Conservation (phyloP, 1,284 basidiomycete genomes). For the Ceratobasidium sp. region DNA sequence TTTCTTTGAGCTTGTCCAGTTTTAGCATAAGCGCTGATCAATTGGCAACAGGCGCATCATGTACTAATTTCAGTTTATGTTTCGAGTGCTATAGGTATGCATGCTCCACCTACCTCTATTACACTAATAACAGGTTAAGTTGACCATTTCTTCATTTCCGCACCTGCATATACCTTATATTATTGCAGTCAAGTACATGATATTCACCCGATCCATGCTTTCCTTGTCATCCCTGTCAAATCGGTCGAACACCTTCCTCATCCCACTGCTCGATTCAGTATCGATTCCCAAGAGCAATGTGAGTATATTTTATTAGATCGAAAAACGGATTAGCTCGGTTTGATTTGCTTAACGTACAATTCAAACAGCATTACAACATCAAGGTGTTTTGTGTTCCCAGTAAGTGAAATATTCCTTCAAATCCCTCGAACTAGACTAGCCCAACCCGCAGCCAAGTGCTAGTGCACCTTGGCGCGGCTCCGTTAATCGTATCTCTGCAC, state of each 20-base stretch:
- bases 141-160: neutral
- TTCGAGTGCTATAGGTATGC: slow-evolving; percentile 80
- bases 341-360: slow-evolving; percentile 22
- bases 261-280: slow-evolving; percentile 31
- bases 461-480: neutral
- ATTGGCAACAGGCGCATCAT: slow-evolving; percentile 66
- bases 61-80: slow-evolving; percentile 83
- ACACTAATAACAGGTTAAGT: neutral
- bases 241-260: slow-evolving; percentile 50
- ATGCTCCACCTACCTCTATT: neutral
- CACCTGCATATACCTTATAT: neutral
- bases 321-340: neutral
- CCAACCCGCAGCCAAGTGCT: neutral
- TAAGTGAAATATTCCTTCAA: slow-evolving; percentile 61
- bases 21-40: slow-evolving; percentile 32
- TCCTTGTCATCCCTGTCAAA: slow-evolving; percentile 81
- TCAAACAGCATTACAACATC: slow-evolving; percentile 74
- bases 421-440: slow-evolving; percentile 7
- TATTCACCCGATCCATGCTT: slow-evolving; percentile 87
- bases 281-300: slow-evolving; percentile 72
- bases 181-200: slow-evolving; percentile 80
- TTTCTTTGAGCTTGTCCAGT: slow-evolving; percentile 11
- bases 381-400: slow-evolving; percentile 81
- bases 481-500: slow-evolving; percentile 13
- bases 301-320: slow-evolving; percentile 53